Conservation (phyloP, 768 basidiomycete genomes). For the Strobilomyces dryophilus region DNA sequence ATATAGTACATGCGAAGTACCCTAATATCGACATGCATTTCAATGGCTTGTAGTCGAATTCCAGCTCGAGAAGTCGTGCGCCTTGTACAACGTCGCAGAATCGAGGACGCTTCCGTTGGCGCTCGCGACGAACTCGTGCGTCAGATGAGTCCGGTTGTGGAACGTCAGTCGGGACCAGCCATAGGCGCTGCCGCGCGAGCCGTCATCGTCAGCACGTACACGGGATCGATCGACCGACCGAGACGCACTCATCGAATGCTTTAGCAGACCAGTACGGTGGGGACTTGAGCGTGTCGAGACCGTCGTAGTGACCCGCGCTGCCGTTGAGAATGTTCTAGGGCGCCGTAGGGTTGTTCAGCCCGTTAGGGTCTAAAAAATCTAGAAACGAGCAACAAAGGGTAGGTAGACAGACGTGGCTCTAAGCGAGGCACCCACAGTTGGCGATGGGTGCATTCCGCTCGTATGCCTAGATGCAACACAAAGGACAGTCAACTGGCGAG, state of each 20-base stretch:
- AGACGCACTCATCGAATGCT: slow-evolving; percentile 12
- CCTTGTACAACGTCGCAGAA: slow-evolving; percentile 23
- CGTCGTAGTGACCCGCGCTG: slow-evolving; percentile 27
- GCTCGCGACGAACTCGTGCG: slow-evolving; percentile 28
- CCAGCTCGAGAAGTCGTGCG: slow-evolving; percentile 10
- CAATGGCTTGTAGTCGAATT: no score
- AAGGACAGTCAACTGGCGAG: background rate
- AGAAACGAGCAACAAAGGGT: background rate
- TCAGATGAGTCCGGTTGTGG: slow-evolving; percentile 28
- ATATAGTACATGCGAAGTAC: no score
- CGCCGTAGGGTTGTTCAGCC: slow-evolving; percentile 21
- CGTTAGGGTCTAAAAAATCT: slow-evolving; percentile 21
- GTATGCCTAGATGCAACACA: slow-evolving; percentile 10
- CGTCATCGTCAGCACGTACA: background rate
- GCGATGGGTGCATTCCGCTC: slow-evolving; percentile 27
- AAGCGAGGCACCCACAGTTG: slow-evolving; percentile 16
- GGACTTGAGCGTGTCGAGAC: slow-evolving; percentile 15
- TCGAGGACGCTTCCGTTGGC: slow-evolving; percentile 27
- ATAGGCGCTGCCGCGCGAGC: slow-evolving; percentile 10
- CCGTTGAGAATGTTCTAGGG: slow-evolving; percentile 29
- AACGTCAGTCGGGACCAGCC: slow-evolving; percentile 29
- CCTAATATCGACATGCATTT: no score
- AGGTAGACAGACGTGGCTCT: slow-evolving; percentile 8
- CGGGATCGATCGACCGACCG: background rate
- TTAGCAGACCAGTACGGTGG: slow-evolving; percentile 8